Evolutionary conservation across 176 grass and related monocot genomes (phyloP), one percentile per base, ranked within the genome.

Genomic region (Aegilops tauschii): DNA sequence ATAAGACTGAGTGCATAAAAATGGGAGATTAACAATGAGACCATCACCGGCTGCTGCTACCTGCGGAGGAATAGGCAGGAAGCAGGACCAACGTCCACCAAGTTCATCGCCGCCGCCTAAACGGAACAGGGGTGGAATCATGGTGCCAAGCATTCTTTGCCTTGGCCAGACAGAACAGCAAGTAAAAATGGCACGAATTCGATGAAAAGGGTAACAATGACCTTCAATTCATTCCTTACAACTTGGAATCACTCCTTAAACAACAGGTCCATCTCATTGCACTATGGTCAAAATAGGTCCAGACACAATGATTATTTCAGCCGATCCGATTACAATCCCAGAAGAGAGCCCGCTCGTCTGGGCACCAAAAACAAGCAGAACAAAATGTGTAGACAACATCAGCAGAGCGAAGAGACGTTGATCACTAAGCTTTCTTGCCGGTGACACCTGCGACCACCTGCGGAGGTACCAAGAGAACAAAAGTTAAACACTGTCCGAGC

Each of bases 391-490:
- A 5, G 39, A 74, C n/a, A 40, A 63, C 69, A 81, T 61, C 11
- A 75, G 3, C 69, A 3, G 18, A 12, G 23, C 52, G 30, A 54
- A 54, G 81, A 71, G 4, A 76, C 42, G 62, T 17, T 65, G 5
- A 9, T 88, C 47, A 89, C 47, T 91, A 76, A 49, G 59, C 79
- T 90, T 88, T 88, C 84, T 96, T 96, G 66, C 90, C 90, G 0
- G 85, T 93, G 40, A 96, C 94, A 78, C 97, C 97, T 78, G 97
- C 94, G 63, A 94, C 89, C 39, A 99, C 97, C 97, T 99, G 90
- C 23, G 72, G 17, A 68, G 44, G 47, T 17, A 27, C 9, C 23
- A 23, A 40, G 68, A 77, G 23, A 79, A 66, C 1, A 92, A 20
- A 11, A 27, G 32, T 85, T 63, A 77, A 50, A 54, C 3, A 0